Conservation (phyloP, 1,139 yeast genomes). For the Yamadazyma sp. region DNA sequence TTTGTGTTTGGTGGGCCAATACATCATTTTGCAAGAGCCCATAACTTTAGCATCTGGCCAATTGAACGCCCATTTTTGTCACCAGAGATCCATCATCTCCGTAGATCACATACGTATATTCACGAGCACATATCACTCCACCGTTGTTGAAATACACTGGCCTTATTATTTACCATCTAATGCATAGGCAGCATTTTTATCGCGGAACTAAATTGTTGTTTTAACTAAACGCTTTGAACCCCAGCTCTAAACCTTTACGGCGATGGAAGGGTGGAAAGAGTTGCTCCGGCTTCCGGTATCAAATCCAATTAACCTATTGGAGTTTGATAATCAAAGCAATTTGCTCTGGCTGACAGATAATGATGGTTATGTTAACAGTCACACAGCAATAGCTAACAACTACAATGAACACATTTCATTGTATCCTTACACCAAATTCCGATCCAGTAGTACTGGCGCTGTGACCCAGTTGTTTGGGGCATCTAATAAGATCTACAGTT, state of each 20-base stretch:
- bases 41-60: no score
- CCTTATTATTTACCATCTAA: no score
- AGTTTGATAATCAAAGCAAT: slow-evolving; percentile 72
- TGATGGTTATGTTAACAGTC: slow-evolving; percentile 34
- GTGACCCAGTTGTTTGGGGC: slow-evolving; percentile 21
- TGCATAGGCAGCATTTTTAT: no score
- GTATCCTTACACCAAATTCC: slow-evolving; percentile 52
- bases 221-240: no score
- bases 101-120: no score
- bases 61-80: no score
- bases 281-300: slow-evolving; percentile 18
- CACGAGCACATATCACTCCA: no score
- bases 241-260: neutral
- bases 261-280: slow-evolving; percentile 46
- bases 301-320: slow-evolving; percentile 29
- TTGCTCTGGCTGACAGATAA: slow-evolving; percentile 86
- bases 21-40: no score
- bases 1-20: no score
- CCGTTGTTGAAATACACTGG: no score
- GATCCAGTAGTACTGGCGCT: slow-evolving; percentile 33
- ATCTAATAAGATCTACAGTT: slow-evolving; percentile 59
- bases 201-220: no score
- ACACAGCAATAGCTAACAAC: slow-evolving; percentile 18
- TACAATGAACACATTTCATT: slow-evolving; percentile 15
- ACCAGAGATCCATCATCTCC: no score